A percentile compares a stretch with the other conserved stretches of the same genome.
These are phyloP conservation scores for Metschnikowia hibisci DNA, from an alignment of 805 yeast genomes.

Conservation along the genomic window DNA sequence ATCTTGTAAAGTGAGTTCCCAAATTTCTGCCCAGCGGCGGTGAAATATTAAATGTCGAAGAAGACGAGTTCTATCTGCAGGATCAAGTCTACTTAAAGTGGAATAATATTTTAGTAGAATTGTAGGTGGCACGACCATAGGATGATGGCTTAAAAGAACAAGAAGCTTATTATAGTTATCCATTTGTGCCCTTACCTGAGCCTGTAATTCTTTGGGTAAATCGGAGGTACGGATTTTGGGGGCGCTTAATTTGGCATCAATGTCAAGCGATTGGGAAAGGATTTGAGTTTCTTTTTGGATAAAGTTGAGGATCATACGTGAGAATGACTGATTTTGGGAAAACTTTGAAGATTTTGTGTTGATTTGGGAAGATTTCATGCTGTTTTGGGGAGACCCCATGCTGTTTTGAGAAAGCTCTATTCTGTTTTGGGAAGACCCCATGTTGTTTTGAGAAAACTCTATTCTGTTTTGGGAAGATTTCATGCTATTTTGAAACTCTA, in stretches of 20 bases:
- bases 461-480: background rate
- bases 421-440: too few species aligned
- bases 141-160: conserved; percentile 29
- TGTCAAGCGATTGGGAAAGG: conserved; percentile 8
- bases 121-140: conserved; percentile 28
- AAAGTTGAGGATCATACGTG: conserved; percentile 4
- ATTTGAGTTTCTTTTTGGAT: conserved; percentile 10
- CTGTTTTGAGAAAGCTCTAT: too few species aligned
- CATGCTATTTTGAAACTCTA: background rate
- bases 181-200: conserved; percentile 21
- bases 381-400: too few species aligned
- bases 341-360: background rate
- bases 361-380: background rate
- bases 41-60: conserved; percentile 31
- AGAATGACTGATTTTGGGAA: background rate
- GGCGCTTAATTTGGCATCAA: conserved; percentile 2
- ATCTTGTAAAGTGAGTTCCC: conserved; percentile 27
- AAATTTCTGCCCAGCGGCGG: conserved; percentile 26
- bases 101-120: conserved; percentile 20
- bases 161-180: conserved; percentile 30
- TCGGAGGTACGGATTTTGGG: conserved; percentile 1
- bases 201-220: conserved; percentile 5
- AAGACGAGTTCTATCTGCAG: conserved; percentile 21
- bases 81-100: conserved; percentile 13
- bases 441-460: background rate